Evolutionary conservation across 1,139 yeast species (phyloP).

Genomic region (Kodamaea alishanica): DNA sequence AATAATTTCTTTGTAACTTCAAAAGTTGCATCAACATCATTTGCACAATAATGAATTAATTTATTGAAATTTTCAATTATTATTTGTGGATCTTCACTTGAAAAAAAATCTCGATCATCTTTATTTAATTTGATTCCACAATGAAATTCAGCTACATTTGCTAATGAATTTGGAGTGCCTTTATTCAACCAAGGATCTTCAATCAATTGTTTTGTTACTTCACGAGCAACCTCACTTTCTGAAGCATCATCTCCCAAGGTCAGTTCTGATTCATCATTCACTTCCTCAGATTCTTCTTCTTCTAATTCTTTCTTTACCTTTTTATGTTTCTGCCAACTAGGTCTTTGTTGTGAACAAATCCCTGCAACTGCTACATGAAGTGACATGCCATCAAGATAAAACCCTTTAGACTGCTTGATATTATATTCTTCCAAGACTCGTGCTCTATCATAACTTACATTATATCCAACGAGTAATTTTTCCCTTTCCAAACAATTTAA

Average conservation of each 20-base stretch:
- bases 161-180: conserved; percentile 77
- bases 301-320: conserved; percentile 29
- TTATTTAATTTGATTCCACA: conserved; percentile 72
- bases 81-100: conserved; percentile 49
- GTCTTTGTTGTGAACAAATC: conserved; percentile 87
- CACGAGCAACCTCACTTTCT: conserved; percentile 4
- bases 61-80: conserved; percentile 56
- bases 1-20: conserved; percentile 63
- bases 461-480: conserved; percentile 79
- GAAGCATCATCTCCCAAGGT: conserved; percentile 3
- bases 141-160: conserved; percentile 77
- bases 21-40: conserved; percentile 76
- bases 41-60: conserved; percentile 78
- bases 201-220: conserved; percentile 27
- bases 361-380: conserved; percentile 90
- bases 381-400: conserved; percentile 88
- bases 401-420: conserved; percentile 62
- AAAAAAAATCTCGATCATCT: conserved; percentile 60
- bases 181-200: conserved; percentile 76
- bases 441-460: conserved; percentile 88
- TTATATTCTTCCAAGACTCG: conserved; percentile 80
- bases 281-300: conserved; percentile 5
- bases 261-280: conserved; percentile 5
- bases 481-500: conserved; percentile 48
- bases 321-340: conserved; percentile 66